A percentile compares a stretch with the other conserved stretches of the same genome.
Conservation (phyloP, 805 yeast genomes). For the Suhomyces kilbournensis region DNA sequence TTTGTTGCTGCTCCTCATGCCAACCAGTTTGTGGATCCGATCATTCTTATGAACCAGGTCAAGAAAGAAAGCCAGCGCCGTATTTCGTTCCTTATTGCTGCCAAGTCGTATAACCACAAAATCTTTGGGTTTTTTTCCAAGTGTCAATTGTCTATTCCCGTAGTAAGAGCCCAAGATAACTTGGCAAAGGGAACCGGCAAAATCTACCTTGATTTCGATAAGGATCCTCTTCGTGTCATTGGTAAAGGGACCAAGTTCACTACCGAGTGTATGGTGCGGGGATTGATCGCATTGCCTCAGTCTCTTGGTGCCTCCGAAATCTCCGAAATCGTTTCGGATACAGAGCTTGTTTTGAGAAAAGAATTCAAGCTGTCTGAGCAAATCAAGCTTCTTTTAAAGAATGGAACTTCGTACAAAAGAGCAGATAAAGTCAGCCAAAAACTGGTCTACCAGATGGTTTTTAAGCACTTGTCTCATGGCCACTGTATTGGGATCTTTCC, state of each 20-base stretch:
- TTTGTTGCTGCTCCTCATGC: conserved; percentile 98
- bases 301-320: conserved; percentile 76
- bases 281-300: conserved; percentile 73
- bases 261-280: conserved; percentile 57
- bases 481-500: conserved; percentile 92
- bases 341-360: conserved; percentile 62
- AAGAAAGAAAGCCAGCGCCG: conserved; percentile 63
- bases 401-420: conserved; percentile 59
- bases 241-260: conserved; percentile 72
- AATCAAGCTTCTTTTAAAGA: conserved; percentile 40
- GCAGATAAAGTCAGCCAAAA: conserved; percentile 88
- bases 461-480: conserved; percentile 75
- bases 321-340: conserved; percentile 64
- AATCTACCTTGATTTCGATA: conserved; percentile 51
- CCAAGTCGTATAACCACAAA: conserved; percentile 59
- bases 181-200: conserved; percentile 65
- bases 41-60: conserved; percentile 80
- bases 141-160: conserved; percentile 83
- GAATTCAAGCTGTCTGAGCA: conserved; percentile 59
- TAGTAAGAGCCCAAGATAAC: conserved; percentile 87
- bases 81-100: conserved; percentile 82
- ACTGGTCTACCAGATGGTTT: conserved; percentile 77
- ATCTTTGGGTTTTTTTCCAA: conserved; percentile 77
- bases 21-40: conserved; percentile 84
- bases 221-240: conserved; percentile 50